Evolutionary conservation across 2,329 filamentous ascomycete species (phyloP).

Genomic region (Aspergillus aculeatinus): DNA sequence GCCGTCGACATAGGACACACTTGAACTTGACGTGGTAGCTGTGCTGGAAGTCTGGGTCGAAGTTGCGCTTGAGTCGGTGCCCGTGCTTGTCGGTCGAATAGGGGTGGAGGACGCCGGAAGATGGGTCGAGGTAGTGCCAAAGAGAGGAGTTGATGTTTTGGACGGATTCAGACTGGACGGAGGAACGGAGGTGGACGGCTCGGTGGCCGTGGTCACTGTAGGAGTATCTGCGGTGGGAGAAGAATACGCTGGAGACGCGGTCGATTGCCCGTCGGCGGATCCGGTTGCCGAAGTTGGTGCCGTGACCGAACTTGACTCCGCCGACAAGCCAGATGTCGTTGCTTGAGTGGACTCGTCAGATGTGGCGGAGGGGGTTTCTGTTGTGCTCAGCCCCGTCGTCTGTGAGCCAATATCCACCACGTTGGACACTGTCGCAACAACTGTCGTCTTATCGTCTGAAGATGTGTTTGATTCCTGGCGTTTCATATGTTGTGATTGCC

Average conservation of each 20-base stretch:
- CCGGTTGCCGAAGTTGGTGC: conserved; percentile 7
- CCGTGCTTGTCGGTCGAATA: neutral
- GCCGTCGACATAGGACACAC: neutral
- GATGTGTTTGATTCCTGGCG: neutral
- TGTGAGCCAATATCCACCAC: neutral
- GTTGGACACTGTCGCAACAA: conserved; percentile 3
- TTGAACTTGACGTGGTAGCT: neutral
- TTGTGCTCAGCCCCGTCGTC: conserved; percentile 4
- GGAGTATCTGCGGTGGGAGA: conserved; percentile 14
- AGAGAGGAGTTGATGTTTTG: neutral
- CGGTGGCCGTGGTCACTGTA: conserved; percentile 7
- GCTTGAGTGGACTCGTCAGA: conserved; percentile 2
- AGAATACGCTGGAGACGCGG: conserved; percentile 11
- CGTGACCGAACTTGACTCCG: neutral
- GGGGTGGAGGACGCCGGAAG: neutral
- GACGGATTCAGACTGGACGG: conserved; percentile 2
- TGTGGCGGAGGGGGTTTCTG: conserved; percentile 5
- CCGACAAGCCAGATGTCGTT: conserved; percentile 1
- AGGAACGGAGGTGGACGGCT: neutral
- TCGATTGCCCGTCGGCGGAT: neutral
- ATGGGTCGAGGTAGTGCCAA: neutral
- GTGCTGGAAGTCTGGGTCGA: neutral
- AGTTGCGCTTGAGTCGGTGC: neutral
- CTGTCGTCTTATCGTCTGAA: neutral
- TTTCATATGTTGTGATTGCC: neutral